phyloP scores from a whole-genome alignment of 2,329 filamentous ascomycete species.

The Ophiostoma sp. region DNA sequence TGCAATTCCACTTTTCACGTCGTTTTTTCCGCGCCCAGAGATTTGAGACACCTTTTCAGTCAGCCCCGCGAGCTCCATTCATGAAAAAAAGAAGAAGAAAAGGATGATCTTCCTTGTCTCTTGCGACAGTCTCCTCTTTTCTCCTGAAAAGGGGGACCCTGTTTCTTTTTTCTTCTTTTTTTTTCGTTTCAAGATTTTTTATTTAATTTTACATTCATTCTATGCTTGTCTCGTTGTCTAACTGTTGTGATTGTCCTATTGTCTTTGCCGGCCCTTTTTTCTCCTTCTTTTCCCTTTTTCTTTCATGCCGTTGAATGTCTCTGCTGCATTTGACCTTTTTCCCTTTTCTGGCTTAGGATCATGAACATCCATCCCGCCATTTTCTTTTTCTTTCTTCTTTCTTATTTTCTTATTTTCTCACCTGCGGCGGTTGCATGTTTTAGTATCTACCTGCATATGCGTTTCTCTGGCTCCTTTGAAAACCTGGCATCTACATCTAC shows the following conservation, averaged over 20 bases:
- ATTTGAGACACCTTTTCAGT: background rate
- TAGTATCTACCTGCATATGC: too few species aligned
- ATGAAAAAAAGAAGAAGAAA: background rate
- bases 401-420: background rate
- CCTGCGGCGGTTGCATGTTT: too few species aligned
- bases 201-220: background rate
- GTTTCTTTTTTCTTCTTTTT: background rate
- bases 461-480: too few species aligned
- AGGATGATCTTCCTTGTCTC: background rate
- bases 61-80: background rate
- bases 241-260: background rate
- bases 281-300: too few species aligned
- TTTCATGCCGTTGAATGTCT: background rate
- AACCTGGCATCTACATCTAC: too few species aligned
- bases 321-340: background rate
- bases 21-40: background rate
- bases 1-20: background rate
- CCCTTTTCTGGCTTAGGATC: background rate
- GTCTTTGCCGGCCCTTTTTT: background rate
- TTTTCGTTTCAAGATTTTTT: background rate
- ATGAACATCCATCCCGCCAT: background rate
- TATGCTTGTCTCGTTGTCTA: background rate
- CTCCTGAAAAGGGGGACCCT: background rate
- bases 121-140: background rate
- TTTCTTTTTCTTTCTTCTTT: background rate